phyloP scores from a whole-genome alignment of 129 eudicot genomes.

The Saussurea involucrata region DNA sequence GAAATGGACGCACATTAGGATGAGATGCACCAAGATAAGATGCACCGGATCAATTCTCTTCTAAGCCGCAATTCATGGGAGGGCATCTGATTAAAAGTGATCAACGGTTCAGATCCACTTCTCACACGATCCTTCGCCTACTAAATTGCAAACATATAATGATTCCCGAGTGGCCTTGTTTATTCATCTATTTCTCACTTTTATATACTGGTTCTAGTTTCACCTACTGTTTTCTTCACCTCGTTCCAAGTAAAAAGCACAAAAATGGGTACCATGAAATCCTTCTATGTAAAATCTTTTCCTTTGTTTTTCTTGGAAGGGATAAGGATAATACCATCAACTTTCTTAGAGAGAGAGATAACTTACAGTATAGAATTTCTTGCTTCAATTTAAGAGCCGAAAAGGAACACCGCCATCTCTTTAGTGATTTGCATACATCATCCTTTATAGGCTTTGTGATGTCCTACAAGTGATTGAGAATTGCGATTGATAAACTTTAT shows the following conservation, averaged over 20 bases:
- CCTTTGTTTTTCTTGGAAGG: background rate
- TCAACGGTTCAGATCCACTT: too few species aligned
- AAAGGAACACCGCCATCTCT: conserved; percentile 81
- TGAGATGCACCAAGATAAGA: too few species aligned
- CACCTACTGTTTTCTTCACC: background rate
- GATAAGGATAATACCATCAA: background rate
- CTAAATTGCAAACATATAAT: too few species aligned
- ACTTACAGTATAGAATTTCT: conserved; percentile 90
- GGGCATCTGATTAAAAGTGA: too few species aligned
- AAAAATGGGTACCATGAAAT: background rate
- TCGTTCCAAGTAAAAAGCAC: background rate
- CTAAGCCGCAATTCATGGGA: too few species aligned
- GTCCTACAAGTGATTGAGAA: conserved; percentile 50
- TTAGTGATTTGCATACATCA: conserved; percentile 64
- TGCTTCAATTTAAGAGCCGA: conserved; percentile 83
- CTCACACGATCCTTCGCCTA: too few species aligned
- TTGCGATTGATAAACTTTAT: background rate
- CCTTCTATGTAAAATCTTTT: background rate
- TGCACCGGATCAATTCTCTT: too few species aligned
- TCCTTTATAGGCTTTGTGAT: conserved; percentile 81
- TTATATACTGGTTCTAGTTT: background rate
- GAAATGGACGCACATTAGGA: too few species aligned
- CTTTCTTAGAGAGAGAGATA: background rate
- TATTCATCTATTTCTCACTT: background rate
- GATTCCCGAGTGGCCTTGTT: background rate